Conservation (phyloP, 805 yeast genomes). For the Ogataea degrootiae region DNA sequence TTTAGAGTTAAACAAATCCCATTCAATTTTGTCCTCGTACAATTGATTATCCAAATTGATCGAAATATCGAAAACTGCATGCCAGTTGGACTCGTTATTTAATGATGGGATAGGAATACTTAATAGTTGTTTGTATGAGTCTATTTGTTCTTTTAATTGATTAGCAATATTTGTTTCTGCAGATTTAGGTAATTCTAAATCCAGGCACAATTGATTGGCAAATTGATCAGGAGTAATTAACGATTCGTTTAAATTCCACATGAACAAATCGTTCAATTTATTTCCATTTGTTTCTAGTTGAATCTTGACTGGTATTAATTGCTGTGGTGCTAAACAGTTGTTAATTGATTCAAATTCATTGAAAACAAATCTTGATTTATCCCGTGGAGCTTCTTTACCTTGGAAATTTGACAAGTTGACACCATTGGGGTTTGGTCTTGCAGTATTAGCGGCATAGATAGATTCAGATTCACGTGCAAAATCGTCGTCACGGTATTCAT, state of each 20-base stretch:
- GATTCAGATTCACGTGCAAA: not conserved
- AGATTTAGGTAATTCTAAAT: constrained; percentile 70
- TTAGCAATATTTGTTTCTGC: constrained; percentile 60
- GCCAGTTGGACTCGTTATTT: constrained; percentile 44
- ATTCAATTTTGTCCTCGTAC: constrained; percentile 89
- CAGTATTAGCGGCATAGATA: not conserved
- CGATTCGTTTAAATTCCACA: constrained; percentile 70
- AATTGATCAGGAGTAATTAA: constrained; percentile 67
- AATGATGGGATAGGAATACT: constrained; percentile 56
- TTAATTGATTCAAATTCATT: constrained; percentile 30
- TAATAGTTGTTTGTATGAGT: constrained; percentile 63
- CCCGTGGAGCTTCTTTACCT: constrained; percentile 37
- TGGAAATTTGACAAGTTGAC: constrained; percentile 28
- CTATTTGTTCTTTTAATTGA: constrained; percentile 75
- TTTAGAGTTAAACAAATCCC: constrained; percentile 63
- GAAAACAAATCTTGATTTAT: constrained; percentile 30
- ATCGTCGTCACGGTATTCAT: constrained; percentile 44
- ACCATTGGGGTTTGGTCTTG: constrained; percentile 1
- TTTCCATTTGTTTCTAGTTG: constrained; percentile 55
- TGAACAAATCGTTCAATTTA: constrained; percentile 55
- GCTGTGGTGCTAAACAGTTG: constrained; percentile 35
- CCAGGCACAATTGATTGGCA: constrained; percentile 74
- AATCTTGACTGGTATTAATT: constrained; percentile 63
- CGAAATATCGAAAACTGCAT: constrained; percentile 75
- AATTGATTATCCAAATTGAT: constrained; percentile 79